Evolutionary conservation across 1,284 basidiomycete genomes (phyloP).

Genomic region (Sparassis latifolia): DNA sequence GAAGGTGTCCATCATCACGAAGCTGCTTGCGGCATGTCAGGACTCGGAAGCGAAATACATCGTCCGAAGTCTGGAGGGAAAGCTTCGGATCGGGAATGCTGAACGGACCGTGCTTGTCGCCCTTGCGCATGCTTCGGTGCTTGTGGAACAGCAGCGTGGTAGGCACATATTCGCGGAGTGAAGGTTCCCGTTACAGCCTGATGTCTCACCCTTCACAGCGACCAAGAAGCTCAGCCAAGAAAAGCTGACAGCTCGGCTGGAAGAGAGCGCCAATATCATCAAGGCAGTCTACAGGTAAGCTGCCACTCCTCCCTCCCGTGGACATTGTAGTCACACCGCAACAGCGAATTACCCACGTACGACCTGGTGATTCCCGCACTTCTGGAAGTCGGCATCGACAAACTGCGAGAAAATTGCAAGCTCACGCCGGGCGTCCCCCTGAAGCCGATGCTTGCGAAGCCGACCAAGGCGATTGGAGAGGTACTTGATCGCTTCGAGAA

Average conservation of each 20-base stretch:
- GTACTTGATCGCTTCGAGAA: slow-evolving; percentile 96
- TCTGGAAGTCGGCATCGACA: slow-evolving; percentile 72
- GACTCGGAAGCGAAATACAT: slow-evolving; percentile 92
- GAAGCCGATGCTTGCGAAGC: slow-evolving; percentile 99
- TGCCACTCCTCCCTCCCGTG: not conserved
- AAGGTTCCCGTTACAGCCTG: slow-evolving; percentile 3
- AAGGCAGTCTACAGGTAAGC: slow-evolving; percentile 89
- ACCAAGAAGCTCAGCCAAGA: slow-evolving; percentile 74
- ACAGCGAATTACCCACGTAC: slow-evolving; percentile 90
- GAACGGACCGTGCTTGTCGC: slow-evolving; percentile 90
- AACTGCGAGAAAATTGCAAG: slow-evolving; percentile 74
- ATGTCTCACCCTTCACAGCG: slow-evolving; percentile 30
- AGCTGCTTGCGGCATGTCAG: slow-evolving; percentile 88
- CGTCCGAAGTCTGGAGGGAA: slow-evolving; percentile 93
- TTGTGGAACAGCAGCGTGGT: slow-evolving; percentile 72
- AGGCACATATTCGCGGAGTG: slow-evolving; percentile 12
- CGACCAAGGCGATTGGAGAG: slow-evolving; percentile 98
- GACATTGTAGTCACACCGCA: not conserved
- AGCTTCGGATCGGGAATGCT: slow-evolving; percentile 95
- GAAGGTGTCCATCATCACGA: slow-evolving; percentile 95
- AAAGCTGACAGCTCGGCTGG: slow-evolving; percentile 68
- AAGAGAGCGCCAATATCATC: slow-evolving; percentile 73
- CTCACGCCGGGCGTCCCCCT: slow-evolving; percentile 94
- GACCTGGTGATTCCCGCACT: slow-evolving; percentile 93
- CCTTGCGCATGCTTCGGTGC: slow-evolving; percentile 79